phyloP scores from a whole-genome alignment of 176 grass and related monocot species.

The Aegilops bicornis region DNA sequence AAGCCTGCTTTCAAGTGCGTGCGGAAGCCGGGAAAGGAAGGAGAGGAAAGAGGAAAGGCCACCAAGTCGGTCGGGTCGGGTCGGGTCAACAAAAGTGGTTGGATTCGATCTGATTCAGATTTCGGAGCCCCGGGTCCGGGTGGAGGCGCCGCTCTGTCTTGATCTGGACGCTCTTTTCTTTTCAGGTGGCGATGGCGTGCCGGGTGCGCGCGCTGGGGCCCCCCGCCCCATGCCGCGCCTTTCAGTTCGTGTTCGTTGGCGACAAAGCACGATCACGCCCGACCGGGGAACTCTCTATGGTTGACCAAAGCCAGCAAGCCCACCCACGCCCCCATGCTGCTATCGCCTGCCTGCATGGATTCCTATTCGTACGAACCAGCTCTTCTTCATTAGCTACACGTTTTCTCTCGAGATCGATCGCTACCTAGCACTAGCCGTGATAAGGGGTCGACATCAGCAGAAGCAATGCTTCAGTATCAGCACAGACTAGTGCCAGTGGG shows the following conservation, averaged over 20 bases:
- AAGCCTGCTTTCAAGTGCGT: too few species aligned
- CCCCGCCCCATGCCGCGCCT: not conserved
- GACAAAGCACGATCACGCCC: not conserved
- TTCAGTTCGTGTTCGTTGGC: too few species aligned
- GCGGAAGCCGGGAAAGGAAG: too few species aligned
- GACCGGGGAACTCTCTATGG: not conserved
- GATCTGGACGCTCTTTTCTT: not conserved
- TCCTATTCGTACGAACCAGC: not conserved
- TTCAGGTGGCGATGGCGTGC: not conserved
- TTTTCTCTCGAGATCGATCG: too few species aligned
- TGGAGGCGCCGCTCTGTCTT: not conserved
- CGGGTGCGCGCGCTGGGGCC: not conserved
- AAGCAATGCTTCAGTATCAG: too few species aligned
- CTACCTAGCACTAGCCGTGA: too few species aligned
- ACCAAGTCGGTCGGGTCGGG: not conserved
- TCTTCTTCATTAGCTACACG: too few species aligned
- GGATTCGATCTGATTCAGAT: not conserved
- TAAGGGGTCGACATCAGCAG: too few species aligned
- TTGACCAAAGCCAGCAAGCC: not conserved
- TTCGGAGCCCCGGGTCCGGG: not conserved
- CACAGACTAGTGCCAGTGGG: too few species aligned
- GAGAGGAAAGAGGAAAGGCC: not conserved
- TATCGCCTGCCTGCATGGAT: too few species aligned
- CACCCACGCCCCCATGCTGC: too few species aligned
- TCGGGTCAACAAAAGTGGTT: conserved; percentile 14